phyloP scores from a whole-genome alignment of 139 green algal genomes.

The Ostreobium quekettii region DNA sequence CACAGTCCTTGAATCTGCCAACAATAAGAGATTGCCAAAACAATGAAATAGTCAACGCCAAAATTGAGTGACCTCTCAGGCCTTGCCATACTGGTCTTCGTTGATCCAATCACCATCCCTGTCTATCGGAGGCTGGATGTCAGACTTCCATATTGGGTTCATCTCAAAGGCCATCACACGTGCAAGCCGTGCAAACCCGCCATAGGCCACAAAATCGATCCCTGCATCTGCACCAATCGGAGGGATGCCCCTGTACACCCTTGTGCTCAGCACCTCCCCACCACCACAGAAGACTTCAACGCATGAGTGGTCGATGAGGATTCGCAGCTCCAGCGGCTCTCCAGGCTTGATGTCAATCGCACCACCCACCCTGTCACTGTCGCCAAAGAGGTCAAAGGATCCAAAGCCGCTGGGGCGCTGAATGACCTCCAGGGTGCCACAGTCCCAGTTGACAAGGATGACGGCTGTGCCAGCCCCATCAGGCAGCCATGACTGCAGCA shows the following conservation, averaged over 20 bases:
- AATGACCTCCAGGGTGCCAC: constrained; percentile 33
- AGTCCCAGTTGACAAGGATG: constrained; percentile 41
- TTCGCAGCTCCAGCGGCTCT: constrained; percentile 32
- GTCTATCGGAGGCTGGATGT: no score
- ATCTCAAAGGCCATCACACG: constrained; percentile 22
- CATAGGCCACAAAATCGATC: constrained; percentile 33
- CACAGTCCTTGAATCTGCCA: no score
- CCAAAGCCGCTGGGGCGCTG: not conserved
- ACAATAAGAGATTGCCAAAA: no score
- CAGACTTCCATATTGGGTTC: constrained; percentile 23
- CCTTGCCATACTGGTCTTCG: no score
- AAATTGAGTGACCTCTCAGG: no score
- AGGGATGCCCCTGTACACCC: constrained; percentile 42
- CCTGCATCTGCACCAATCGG: constrained; percentile 29
- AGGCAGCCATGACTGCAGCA: constrained; percentile 57
- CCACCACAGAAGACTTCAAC: constrained; percentile 41
- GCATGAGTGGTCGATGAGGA: constrained; percentile 51
- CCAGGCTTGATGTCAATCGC: constrained; percentile 19
- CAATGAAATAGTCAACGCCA: no score
- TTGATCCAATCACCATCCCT: no score
- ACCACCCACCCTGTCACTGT: constrained; percentile 26
- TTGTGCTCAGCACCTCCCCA: constrained; percentile 50
- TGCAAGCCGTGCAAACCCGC: constrained; percentile 21
- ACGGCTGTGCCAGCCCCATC: constrained; percentile 55
- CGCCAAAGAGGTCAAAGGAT: not conserved